Percentiles rank a stretch among this genome's conserved stretches.
Evolutionary conservation across 2,329 filamentous ascomycete species (phyloP).

Genomic region (Colletotrichum phormii): DNA sequence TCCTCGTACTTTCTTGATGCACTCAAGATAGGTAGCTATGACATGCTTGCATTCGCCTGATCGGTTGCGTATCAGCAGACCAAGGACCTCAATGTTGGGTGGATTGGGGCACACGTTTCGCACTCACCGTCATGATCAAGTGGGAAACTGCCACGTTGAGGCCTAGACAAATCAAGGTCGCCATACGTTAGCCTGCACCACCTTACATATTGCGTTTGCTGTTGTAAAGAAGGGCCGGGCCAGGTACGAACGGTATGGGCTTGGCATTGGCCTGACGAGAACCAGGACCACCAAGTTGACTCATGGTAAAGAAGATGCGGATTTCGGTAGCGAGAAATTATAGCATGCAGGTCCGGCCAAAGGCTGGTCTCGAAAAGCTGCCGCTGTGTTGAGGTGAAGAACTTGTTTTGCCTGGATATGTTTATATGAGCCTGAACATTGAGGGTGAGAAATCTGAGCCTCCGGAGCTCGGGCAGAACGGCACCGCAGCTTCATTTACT

Average conservation of each 20-base stretch:
- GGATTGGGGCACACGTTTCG: background rate
- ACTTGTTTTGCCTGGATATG: background rate
- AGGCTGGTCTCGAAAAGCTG: background rate
- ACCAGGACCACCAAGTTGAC: conserved; percentile 78
- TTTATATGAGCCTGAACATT: background rate
- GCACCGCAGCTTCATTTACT: background rate
- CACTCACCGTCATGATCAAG: conserved; percentile 84
- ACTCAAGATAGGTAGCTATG: conserved; percentile 87
- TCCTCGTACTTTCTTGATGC: conserved; percentile 85
- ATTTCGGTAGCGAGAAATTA: background rate
- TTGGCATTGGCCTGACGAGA: conserved; percentile 72
- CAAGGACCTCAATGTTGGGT: background rate
- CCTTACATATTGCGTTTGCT: background rate
- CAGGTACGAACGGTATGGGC: conserved; percentile 73
- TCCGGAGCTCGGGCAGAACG: background rate
- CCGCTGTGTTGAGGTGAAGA: background rate
- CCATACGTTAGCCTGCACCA: conserved; percentile 1
- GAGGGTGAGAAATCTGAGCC: background rate
- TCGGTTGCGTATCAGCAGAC: conserved; percentile 7
- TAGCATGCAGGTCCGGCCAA: background rate
- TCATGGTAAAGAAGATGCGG: conserved; percentile 54
- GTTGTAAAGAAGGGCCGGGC: background rate
- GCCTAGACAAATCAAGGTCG: conserved; percentile 59
- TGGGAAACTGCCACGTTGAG: conserved; percentile 94
- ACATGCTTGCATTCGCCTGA: conserved; percentile 91